Percentiles rank a stretch among this genome's conserved stretches.
These are phyloP conservation scores for Crucibulum laeve DNA, from an alignment of 768 basidiomycete species.

Conservation along the genomic window DNA sequence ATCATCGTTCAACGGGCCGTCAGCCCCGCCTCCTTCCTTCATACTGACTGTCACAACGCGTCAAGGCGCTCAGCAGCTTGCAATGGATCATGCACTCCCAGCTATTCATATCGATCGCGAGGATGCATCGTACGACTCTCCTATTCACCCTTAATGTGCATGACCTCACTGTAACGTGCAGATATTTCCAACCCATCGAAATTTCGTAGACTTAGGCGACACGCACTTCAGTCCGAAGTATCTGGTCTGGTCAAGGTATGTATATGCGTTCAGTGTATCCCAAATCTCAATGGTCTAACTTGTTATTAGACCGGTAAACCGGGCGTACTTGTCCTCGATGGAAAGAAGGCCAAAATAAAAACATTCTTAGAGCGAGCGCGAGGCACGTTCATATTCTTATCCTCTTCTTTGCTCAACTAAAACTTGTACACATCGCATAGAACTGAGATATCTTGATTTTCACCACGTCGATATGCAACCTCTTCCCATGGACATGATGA, in stretches of 20 bases:
- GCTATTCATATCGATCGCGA: too few relatives aligned
- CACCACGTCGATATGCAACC: constrained; percentile 34
- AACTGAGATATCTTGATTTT: constrained; percentile 38
- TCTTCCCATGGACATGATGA: constrained; percentile 9
- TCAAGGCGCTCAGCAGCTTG: too few relatives aligned
- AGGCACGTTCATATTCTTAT: constrained; percentile 18
- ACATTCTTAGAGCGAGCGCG: constrained; percentile 31
- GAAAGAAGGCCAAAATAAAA: constrained; percentile 26
- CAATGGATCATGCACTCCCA: too few relatives aligned
- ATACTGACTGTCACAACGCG: too few relatives aligned
- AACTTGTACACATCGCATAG: constrained; percentile 11
- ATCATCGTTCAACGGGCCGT: too few relatives aligned
- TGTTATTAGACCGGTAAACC: constrained; percentile 33
- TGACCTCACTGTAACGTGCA: too few relatives aligned
- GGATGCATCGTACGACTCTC: too few relatives aligned
- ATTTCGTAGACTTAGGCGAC: constrained; percentile 34
- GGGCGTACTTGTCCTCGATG: constrained; percentile 38
- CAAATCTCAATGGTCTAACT: background rate
- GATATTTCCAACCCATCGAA: too few relatives aligned
- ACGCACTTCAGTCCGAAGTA: constrained; percentile 28
- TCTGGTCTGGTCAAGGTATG: constrained; percentile 38
- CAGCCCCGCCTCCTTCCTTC: too few relatives aligned
- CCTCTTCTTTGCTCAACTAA: background rate
- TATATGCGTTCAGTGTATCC: background rate
- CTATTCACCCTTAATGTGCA: too few relatives aligned